Conservation (phyloP, 495 filamentous ascomycete genomes). For the Podospora comata region DNA sequence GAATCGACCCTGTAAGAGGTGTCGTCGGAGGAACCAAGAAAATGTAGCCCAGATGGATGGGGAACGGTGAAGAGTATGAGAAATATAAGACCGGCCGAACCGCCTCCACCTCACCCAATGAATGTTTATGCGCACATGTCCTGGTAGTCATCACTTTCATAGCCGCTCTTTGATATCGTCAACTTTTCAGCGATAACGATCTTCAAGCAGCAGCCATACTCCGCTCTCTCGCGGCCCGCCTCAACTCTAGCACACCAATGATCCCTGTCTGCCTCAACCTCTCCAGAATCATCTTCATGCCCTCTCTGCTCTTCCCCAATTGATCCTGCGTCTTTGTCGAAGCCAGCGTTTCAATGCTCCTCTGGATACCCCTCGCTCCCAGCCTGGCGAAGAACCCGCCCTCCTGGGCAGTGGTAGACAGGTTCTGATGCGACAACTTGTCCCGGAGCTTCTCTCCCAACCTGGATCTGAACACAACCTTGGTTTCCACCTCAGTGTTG, state of each 20-base stretch:
- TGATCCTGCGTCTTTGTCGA: constrained; percentile 79
- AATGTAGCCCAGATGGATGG: background rate
- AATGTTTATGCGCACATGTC: background rate
- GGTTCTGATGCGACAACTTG: constrained; percentile 30
- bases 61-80: background rate
- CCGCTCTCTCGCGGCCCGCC: constrained; percentile 49
- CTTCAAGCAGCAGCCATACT: constrained; percentile 23
- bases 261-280: constrained; percentile 73
- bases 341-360: constrained; percentile 86
- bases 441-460: constrained; percentile 70
- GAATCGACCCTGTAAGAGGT: background rate
- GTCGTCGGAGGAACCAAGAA: background rate
- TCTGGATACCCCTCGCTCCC: constrained; percentile 76
- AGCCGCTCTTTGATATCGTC: background rate
- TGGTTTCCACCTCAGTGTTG: constrained; percentile 79
- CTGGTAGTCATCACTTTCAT: background rate
- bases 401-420: constrained; percentile 27
- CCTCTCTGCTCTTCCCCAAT: constrained; percentile 82
- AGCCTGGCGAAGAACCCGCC: constrained; percentile 50
- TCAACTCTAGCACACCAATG: constrained; percentile 81
- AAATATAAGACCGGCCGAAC: background rate
- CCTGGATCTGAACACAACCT: constrained; percentile 78
- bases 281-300: constrained; percentile 92
- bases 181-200: background rate
- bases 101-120: background rate